phyloP scores from a whole-genome alignment of 306 rosid genomes.

The Trichosanthes cucumerina region DNA sequence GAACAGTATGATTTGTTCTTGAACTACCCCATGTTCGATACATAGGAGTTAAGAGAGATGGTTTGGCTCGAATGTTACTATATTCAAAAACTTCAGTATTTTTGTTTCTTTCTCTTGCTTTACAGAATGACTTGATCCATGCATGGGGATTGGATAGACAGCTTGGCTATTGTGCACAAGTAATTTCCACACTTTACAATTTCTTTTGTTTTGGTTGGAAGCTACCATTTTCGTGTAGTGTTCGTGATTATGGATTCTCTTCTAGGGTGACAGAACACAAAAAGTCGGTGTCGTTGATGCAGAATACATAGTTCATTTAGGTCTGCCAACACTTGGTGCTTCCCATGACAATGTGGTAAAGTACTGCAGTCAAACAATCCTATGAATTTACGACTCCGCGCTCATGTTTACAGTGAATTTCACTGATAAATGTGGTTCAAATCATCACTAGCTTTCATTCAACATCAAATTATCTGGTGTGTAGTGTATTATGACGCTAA shows the following conservation, averaged over 20 bases:
- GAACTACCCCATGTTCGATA: background rate
- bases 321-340: conserved; percentile 80
- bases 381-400: background rate
- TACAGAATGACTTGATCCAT: conserved; percentile 92
- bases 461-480: background rate
- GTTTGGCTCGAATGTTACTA: background rate
- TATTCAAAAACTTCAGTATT: background rate
- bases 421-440: background rate
- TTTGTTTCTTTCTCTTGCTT: conserved; percentile 6
- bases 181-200: conserved; percentile 15
- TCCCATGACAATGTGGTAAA: conserved; percentile 49
- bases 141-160: conserved; percentile 90
- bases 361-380: background rate
- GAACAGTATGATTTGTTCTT: background rate
- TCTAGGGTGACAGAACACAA: conserved; percentile 64
- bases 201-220: conserved; percentile 7
- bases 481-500: background rate
- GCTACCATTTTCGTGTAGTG: background rate
- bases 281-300: conserved; percentile 82
- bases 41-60: background rate
- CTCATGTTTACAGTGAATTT: background rate
- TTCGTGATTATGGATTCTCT: conserved; percentile 17
- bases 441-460: background rate
- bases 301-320: conserved; percentile 74
- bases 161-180: conserved; percentile 94